A percentile compares a stretch with the other conserved stretches of the same genome.
These are phyloP conservation scores for Groenewaldozyma sp. DNA, from an alignment of 1,139 yeast species.

Conservation along the genomic window DNA sequence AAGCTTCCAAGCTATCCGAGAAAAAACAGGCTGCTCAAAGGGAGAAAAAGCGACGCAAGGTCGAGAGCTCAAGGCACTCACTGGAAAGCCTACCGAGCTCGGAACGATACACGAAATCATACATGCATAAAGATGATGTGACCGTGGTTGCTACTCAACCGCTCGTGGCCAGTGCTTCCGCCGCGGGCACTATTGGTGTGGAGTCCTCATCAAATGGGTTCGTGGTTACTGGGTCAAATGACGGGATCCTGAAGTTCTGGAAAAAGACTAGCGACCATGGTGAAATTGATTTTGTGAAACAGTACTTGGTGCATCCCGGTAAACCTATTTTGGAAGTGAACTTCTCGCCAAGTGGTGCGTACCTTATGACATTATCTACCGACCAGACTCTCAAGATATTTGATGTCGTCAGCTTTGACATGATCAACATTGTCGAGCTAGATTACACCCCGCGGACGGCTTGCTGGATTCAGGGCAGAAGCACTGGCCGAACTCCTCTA, in stretches of 20 bases:
- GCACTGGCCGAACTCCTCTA: slow-evolving; percentile 9
- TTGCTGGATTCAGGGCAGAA: slow-evolving; percentile 16
- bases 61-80: slow-evolving; percentile 9
- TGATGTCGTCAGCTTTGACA: slow-evolving; percentile 35
- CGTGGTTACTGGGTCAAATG: slow-evolving; percentile 33
- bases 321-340: slow-evolving; percentile 18
- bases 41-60: slow-evolving; percentile 9
- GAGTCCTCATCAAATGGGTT: slow-evolving; percentile 13
- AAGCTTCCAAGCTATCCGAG: neutral
- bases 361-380: slow-evolving; percentile 29
- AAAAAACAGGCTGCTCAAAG: neutral
- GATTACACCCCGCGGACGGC: slow-evolving; percentile 14
- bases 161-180: slow-evolving; percentile 1
- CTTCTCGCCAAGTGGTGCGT: slow-evolving; percentile 23
- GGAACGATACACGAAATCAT: slow-evolving; percentile 11
- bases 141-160: slow-evolving; percentile 11
- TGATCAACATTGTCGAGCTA: slow-evolving; percentile 33
- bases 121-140: slow-evolving; percentile 8
- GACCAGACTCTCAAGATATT: slow-evolving; percentile 32
- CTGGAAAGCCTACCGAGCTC: slow-evolving; percentile 11
- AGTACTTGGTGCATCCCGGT: slow-evolving; percentile 31
- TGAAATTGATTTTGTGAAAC: slow-evolving; percentile 33
- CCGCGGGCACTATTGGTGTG: neutral
- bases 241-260: slow-evolving; percentile 40
- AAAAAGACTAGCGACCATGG: slow-evolving; percentile 16